Evolutionary conservation across 352 stramenopile species (phyloP), one percentile per base, ranked within the genome.

Genomic region (Phytophthora chlamydospora): DNA sequence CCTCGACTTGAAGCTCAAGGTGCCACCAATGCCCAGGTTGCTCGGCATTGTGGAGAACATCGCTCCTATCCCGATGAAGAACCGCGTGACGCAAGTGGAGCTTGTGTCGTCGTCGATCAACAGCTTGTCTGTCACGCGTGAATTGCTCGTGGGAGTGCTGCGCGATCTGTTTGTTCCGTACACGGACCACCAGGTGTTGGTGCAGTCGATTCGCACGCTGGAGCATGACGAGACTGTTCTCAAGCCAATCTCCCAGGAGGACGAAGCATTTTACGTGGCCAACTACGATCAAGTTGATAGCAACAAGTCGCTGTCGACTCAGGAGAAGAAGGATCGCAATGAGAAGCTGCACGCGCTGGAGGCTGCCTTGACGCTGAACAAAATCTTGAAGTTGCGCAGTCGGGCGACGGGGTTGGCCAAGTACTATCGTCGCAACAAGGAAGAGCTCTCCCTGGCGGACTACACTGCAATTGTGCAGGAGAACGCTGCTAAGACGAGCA

Each of bases 1-100:
- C 3, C 35, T 89, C 8, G 62, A 75, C 14, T 52, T 88, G 24
- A 83, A 78, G 42, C 51, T 86, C 11, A 79, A 78, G 19, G 66
- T 89, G 12, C 76, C 80, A 3, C 76, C 80, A 9, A 86, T 89
- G 61, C 65, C 66, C n/a, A 67, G 78, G 21, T 51, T 87, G 38
- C 64, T 89, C 21, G 73, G 69, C 9, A 73, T 89, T 42, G 80
- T 89, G n/a, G 73, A 86, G 49, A 68, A 76, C 31, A 66, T 88
- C 47, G 66, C 71, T 46, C 80, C 78, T 6, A 71, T 89, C 21
- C 71, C 78, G 13, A 63, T 88, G 9, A 57, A 69, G 10, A 71
- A 79, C 46, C 78, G 78, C 8, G 6, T 76, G 1, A 68, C 66
- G 0, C 73, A 62, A 41, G 71, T 86, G n/a, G 64, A 88, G 43